Conservation (phyloP, 179 eudicot genomes). For the Corrigiola litoralis region DNA sequence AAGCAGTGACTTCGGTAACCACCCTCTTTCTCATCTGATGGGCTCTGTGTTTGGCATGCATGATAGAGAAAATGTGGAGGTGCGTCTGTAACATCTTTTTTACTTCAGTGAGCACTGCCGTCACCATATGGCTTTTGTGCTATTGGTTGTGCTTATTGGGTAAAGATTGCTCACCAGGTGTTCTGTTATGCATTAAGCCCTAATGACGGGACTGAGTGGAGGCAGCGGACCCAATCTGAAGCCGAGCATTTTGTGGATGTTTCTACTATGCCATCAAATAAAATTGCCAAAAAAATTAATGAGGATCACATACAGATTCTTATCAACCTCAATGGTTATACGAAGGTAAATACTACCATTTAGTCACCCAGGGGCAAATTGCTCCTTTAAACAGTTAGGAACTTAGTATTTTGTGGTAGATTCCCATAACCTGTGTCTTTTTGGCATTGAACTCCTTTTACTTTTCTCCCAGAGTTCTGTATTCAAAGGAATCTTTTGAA, state of each 20-base stretch:
- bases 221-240: conserved; percentile 73
- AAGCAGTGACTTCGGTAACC: conserved; percentile 96
- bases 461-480: not conserved
- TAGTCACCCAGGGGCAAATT: not conserved
- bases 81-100: conserved; percentile 11
- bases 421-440: too few species aligned
- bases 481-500: conserved; percentile 7
- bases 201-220: conserved; percentile 92
- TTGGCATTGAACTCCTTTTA: not conserved
- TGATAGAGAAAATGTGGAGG: conserved; percentile 77
- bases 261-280: conserved; percentile 77
- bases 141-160: not conserved
- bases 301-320: conserved; percentile 83
- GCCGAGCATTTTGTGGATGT: conserved; percentile 88
- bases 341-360: conserved; percentile 52
- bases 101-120: not conserved
- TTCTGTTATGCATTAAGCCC: conserved; percentile 91
- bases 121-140: not conserved
- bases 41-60: conserved; percentile 99
- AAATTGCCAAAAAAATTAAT: conserved; percentile 72
- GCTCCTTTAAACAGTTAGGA: not conserved
- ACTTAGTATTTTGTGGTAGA: not conserved
- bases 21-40: conserved; percentile 93
- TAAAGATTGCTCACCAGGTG: conserved; percentile 38
- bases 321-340: conserved; percentile 88